A percentile compares a stretch with the other conserved stretches of the same genome.
phyloP scores from a whole-genome alignment of 164 flowering plant species.

The Hamamelis virginiana region DNA sequence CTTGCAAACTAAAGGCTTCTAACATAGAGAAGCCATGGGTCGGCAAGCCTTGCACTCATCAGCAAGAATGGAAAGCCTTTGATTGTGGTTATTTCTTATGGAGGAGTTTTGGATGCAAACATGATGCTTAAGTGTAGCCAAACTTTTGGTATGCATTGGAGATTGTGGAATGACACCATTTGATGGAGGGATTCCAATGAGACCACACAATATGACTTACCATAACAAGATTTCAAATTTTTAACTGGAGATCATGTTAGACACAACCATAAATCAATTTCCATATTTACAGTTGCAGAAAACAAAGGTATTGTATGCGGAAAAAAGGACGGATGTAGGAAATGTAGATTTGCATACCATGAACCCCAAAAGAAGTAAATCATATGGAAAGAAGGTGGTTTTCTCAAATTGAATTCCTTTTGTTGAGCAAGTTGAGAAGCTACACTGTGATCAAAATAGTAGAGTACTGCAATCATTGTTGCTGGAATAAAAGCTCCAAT shows the following conservation, averaged over 20 bases:
- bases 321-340: neutral
- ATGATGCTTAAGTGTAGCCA: conserved; percentile 98
- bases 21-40: too few species aligned
- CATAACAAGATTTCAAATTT: too few species aligned
- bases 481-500: conserved; percentile 97
- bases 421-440: conserved; percentile 99
- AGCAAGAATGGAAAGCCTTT: too few species aligned
- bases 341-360: conserved; percentile 51
- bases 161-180: conserved; percentile 99
- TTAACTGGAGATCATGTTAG: too few species aligned
- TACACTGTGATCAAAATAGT: conserved; percentile 98
- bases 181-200: conserved; percentile 93
- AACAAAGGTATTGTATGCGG: too few species aligned
- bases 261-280: neutral
- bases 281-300: too few species aligned
- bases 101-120: too few species aligned
- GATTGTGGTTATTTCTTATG: too few species aligned
- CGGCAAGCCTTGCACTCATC: too few species aligned
- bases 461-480: conserved; percentile 98
- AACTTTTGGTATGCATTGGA: conserved; percentile 99
- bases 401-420: conserved; percentile 91
- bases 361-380: conserved; percentile 87
- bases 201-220: conserved; percentile 87
- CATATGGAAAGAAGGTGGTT: conserved; percentile 94
- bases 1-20: too few species aligned